These are phyloP conservation scores for Diaporthe citri DNA, from an alignment of 2,329 filamentous ascomycete genomes.

Conservation along the genomic window DNA sequence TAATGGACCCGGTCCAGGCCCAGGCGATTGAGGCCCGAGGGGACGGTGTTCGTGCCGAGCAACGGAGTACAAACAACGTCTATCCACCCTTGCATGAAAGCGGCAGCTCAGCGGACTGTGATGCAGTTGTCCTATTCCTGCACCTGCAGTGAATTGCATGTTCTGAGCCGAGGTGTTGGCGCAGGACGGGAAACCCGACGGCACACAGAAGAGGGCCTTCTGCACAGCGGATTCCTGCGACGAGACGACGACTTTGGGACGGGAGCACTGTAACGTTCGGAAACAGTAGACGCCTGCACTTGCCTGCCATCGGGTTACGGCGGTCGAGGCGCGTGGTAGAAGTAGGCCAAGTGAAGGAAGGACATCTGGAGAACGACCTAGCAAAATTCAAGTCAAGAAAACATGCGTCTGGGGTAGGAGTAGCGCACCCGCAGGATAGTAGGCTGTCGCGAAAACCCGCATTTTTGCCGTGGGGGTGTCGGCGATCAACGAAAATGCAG, in stretches of 20 bases:
- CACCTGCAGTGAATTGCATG: neutral
- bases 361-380: neutral
- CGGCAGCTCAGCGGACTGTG: neutral
- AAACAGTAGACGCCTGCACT: neutral
- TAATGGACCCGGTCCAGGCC: neutral
- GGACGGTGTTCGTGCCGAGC: neutral
- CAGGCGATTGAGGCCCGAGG: neutral
- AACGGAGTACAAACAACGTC: neutral
- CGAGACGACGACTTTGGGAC: neutral
- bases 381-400: too few species aligned
- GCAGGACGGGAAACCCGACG: neutral
- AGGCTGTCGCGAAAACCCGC: neutral
- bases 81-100: neutral
- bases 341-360: neutral
- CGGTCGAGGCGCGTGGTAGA: neutral
- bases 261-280: neutral
- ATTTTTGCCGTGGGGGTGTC: neutral
- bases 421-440: neutral
- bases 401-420: neutral
- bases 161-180: neutral
- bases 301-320: neutral
- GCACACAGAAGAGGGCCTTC: neutral
- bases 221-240: neutral
- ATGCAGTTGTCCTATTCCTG: neutral
- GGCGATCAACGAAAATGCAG: slow-evolving; percentile 3